Evolutionary conservation across 495 filamentous ascomycete genomes (phyloP).

Genomic region (Aspergillus saccharolyticus): DNA sequence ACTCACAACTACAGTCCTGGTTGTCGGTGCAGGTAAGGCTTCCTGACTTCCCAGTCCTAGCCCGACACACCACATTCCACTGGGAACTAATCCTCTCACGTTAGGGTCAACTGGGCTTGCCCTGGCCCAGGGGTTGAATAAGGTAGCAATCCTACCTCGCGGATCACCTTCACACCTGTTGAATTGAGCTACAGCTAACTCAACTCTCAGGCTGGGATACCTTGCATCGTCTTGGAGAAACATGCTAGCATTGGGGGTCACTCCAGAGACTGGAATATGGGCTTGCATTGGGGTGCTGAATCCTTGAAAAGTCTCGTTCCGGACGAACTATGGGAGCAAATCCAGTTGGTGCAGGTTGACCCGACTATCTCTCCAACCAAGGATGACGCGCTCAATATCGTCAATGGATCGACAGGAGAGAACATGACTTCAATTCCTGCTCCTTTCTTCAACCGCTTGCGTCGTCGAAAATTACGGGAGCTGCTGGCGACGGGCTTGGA

Average conservation of each 20-base stretch:
- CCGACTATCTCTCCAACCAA: constrained; percentile 27
- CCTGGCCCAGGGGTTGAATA: constrained; percentile 44
- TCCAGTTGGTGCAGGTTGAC: constrained; percentile 39
- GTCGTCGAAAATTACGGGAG: constrained; percentile 36
- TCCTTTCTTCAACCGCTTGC: constrained; percentile 41
- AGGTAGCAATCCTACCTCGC: constrained; percentile 17
- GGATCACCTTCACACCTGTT: background rate
- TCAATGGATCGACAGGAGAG: constrained; percentile 48
- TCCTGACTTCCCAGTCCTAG: background rate
- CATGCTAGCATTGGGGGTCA: constrained; percentile 32
- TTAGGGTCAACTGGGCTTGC: constrained; percentile 37
- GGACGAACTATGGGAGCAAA: constrained; percentile 24
- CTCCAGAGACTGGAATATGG: constrained; percentile 54
- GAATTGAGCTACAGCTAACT: constrained; percentile 7
- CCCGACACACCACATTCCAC: background rate
- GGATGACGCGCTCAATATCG: constrained; percentile 33
- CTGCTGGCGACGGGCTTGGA: constrained; percentile 38
- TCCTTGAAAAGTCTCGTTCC: constrained; percentile 38
- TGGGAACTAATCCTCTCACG: background rate
- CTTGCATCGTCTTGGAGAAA: constrained; percentile 46
- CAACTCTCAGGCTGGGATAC: constrained; percentile 39
- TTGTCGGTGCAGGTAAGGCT: constrained; percentile 20
- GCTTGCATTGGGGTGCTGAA: constrained; percentile 48
- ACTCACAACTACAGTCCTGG: constrained; percentile 12
- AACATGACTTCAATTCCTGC: constrained; percentile 29